phyloP scores from a whole-genome alignment of 139 green algal species.

The Yamagishiella unicocca region DNA sequence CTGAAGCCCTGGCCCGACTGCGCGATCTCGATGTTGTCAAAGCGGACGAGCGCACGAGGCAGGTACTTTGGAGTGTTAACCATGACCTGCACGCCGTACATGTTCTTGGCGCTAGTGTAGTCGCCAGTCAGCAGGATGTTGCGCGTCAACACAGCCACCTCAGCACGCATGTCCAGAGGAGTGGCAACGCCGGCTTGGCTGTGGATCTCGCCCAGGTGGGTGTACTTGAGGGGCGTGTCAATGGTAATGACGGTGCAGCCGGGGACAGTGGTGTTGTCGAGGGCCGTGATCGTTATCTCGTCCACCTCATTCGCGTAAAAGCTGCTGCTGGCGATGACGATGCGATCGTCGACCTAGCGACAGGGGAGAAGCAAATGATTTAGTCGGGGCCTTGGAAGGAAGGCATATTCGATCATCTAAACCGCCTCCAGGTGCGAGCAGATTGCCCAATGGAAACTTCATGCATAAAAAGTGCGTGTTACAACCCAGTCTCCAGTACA shows the following conservation, averaged over 20 bases:
- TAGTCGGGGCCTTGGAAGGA: no score
- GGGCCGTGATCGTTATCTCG: slow-evolving; percentile 31
- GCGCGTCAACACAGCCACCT: slow-evolving; percentile 66
- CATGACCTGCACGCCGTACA: slow-evolving; percentile 70
- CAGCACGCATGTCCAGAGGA: slow-evolving; percentile 70
- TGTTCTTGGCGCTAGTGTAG: slow-evolving; percentile 15
- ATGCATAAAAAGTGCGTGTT: no score
- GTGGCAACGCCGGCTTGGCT: background rate
- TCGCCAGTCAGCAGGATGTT: slow-evolving; percentile 69
- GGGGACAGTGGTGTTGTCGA: background rate
- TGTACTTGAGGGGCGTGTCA: slow-evolving; percentile 54
- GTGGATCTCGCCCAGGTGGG: slow-evolving; percentile 65
- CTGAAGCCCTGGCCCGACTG: slow-evolving; percentile 63
- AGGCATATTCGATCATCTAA: no score
- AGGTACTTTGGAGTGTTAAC: slow-evolving; percentile 42
- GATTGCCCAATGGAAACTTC: no score
- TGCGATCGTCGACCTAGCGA: slow-evolving; percentile 53
- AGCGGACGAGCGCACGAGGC: slow-evolving; percentile 22
- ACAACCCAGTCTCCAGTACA: no score
- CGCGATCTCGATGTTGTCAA: slow-evolving; percentile 62
- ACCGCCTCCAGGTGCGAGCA: no score
- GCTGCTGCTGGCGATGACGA: slow-evolving; percentile 71
- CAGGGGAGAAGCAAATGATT: background rate
- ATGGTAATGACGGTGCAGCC: slow-evolving; percentile 52
- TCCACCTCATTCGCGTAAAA: slow-evolving; percentile 66